Percentiles rank a stretch among this genome's conserved stretches.
These are phyloP conservation scores for Kregervanrija delftensis DNA, from an alignment of 805 yeast species.

Conservation along the genomic window DNA sequence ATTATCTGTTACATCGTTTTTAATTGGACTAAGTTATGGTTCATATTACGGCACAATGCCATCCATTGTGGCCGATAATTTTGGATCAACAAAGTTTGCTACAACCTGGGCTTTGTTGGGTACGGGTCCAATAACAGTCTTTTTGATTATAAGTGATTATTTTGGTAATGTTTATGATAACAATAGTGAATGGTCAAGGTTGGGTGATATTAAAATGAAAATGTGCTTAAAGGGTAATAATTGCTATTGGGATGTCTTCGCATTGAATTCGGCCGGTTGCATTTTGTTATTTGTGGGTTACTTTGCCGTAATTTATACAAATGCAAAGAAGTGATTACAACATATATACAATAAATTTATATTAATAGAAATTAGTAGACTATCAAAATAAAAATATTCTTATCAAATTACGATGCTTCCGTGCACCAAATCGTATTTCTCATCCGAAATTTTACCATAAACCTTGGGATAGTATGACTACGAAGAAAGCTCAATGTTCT, in stretches of 20 bases:
- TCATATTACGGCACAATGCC: constrained; percentile 69
- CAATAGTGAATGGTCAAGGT: constrained; percentile 33
- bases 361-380: no score
- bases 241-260: constrained; percentile 46
- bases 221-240: constrained; percentile 36
- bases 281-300: constrained; percentile 19
- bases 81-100: constrained; percentile 62
- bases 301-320: neutral
- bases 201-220: constrained; percentile 20
- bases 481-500: no score
- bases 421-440: no score
- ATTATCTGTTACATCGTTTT: constrained; percentile 42
- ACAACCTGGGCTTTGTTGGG: constrained; percentile 73
- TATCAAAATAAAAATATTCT: no score
- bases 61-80: constrained; percentile 64
- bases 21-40: constrained; percentile 65
- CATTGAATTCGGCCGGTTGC: constrained; percentile 31
- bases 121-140: constrained; percentile 57
- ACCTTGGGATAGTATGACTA: no score
- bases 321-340: no score
- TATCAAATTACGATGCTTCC: no score
- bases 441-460: no score
- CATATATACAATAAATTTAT: no score
- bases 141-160: constrained; percentile 46
- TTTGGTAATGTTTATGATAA: constrained; percentile 50